A percentile compares a stretch with the other conserved stretches of the same genome.
Evolutionary conservation across 768 basidiomycete genomes (phyloP).

Genomic region (Tephrocybe sp.): DNA sequence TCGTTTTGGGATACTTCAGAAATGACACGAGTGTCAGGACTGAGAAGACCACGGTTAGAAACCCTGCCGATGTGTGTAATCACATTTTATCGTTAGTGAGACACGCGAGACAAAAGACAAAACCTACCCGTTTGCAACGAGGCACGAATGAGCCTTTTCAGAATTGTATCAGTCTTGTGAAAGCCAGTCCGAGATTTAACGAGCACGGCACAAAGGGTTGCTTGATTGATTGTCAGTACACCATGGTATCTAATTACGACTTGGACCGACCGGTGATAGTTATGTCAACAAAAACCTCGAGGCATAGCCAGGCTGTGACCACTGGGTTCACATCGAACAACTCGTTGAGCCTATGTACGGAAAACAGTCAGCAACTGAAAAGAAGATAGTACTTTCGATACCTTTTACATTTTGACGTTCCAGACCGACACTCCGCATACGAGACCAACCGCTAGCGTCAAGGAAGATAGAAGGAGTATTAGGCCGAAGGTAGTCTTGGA

Average conservation of each 20-base stretch:
- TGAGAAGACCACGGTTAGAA: conserved; percentile 31
- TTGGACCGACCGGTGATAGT: conserved; percentile 8
- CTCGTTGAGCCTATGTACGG: conserved; percentile 1
- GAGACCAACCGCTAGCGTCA: conserved; percentile 4
- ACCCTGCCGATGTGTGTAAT: conserved; percentile 4
- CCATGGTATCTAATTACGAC: neutral
- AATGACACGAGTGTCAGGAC: conserved; percentile 27
- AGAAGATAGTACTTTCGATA: neutral
- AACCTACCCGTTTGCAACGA: conserved; percentile 30
- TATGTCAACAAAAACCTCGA: conserved; percentile 17
- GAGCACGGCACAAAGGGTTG: conserved; percentile 19
- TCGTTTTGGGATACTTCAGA: conserved; percentile 20
- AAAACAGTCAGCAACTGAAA: neutral
- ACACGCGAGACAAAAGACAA: neutral
- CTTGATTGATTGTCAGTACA: neutral
- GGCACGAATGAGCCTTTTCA: conserved; percentile 32
- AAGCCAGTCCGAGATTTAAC: conserved; percentile 30
- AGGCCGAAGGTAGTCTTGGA: neutral
- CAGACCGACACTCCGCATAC: conserved; percentile 4
- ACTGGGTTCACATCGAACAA: conserved; percentile 6
- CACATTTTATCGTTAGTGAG: neutral
- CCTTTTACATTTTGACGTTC: conserved; percentile 6
- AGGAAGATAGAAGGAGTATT: neutral
- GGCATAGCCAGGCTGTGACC: conserved; percentile 17
- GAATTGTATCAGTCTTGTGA: conserved; percentile 27